A percentile compares a stretch with the other conserved stretches of the same genome.
phyloP scores from a whole-genome alignment of 1,139 yeast species.

The Suhomyces panamericanus region DNA sequence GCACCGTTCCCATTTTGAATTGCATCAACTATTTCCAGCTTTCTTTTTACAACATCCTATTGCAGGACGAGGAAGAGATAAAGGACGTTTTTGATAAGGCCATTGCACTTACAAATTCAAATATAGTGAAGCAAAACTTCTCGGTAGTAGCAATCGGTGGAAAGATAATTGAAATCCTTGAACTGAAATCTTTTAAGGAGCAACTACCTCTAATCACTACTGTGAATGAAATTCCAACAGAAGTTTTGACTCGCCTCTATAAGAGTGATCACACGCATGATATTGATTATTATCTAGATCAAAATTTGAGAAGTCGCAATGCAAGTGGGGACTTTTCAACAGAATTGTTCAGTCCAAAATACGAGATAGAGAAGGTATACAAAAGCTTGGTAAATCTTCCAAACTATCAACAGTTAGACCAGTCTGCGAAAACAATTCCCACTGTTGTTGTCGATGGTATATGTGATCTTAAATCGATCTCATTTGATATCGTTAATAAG shows the following conservation, averaged over 20 bases:
- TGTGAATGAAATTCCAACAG: neutral
- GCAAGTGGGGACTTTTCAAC: neutral
- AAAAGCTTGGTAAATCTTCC: conserved; percentile 5
- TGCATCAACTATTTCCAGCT: conserved; percentile 25
- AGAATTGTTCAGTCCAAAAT: neutral
- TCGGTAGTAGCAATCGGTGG: conserved; percentile 2
- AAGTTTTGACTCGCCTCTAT: neutral
- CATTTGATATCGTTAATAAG: conserved; percentile 17
- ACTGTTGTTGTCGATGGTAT: conserved; percentile 14
- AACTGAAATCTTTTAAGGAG: neutral
- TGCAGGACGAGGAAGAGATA: conserved; percentile 14
- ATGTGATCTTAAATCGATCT: conserved; percentile 6
- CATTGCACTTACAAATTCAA: neutral
- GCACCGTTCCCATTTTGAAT: conserved; percentile 29
- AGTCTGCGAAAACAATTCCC: conserved; percentile 14
- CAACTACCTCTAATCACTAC: neutral
- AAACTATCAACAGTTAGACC: conserved; percentile 3
- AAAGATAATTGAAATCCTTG: neutral
- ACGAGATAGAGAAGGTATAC: neutral
- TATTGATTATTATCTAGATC: neutral
- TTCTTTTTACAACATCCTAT: conserved; percentile 18
- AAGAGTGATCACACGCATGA: neutral
- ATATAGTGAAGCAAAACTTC: conserved; percentile 9
- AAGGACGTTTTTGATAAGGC: conserved; percentile 1
- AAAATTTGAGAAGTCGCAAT: neutral